phyloP scores from a whole-genome alignment of 139 green algal species.

The Chlorella sp. region DNA sequence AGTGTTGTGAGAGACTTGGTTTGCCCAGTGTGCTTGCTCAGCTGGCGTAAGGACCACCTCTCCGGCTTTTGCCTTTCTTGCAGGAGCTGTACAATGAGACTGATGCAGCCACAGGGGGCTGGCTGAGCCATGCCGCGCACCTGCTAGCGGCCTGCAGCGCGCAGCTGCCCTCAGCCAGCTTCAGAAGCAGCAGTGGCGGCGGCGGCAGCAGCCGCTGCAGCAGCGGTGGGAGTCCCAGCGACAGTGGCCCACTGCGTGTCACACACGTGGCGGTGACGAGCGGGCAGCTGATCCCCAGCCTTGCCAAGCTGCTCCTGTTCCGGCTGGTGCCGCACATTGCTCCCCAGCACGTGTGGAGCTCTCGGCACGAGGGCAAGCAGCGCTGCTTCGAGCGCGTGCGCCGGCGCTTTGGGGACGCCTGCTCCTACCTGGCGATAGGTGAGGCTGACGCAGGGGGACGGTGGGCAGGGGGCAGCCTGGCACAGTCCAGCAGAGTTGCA shows the following conservation, averaged over 20 bases:
- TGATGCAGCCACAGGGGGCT: constrained; percentile 46
- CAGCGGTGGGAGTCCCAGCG: too few relatives aligned
- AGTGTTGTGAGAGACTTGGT: too few relatives aligned
- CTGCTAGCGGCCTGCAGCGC: constrained; percentile 35
- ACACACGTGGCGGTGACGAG: constrained; percentile 56
- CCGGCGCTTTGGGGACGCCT: constrained; percentile 16
- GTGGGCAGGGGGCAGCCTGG: too few relatives aligned
- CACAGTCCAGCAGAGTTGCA: too few relatives aligned
- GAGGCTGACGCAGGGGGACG: not conserved
- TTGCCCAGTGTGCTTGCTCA: too few relatives aligned
- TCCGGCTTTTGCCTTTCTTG: not conserved
- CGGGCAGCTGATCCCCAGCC: constrained; percentile 56
- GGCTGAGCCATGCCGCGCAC: constrained; percentile 33
- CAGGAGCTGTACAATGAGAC: constrained; percentile 46
- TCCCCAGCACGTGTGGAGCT: constrained; percentile 44
- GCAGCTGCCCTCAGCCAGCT: constrained; percentile 2
- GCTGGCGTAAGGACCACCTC: too few relatives aligned
- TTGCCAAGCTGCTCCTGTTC: constrained; percentile 66
- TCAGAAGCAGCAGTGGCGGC: not conserved
- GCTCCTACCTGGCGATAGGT: constrained; percentile 28
- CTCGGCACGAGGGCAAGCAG: constrained; percentile 35
- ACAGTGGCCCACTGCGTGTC: constrained; percentile 5
- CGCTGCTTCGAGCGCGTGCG: constrained; percentile 47
- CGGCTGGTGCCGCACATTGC: constrained; percentile 44
- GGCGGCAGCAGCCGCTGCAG: not conserved